Evolutionary conservation across 495 filamentous ascomycete genomes (phyloP).

Genomic region (Penicillium angulare): DNA sequence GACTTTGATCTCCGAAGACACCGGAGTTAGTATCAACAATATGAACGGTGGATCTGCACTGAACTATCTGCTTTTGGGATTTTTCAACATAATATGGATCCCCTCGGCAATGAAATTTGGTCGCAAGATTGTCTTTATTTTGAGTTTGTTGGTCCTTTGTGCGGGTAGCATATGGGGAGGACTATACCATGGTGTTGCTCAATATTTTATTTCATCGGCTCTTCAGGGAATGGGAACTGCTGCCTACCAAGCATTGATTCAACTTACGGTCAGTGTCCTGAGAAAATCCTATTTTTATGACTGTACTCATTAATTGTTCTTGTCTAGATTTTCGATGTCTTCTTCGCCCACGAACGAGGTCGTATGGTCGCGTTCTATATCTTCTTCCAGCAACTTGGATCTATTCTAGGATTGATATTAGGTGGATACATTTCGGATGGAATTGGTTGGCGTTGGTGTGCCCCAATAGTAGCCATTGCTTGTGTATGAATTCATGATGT

Average conservation of each 20-base stretch:
- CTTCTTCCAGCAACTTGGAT: slow-evolving; percentile 29
- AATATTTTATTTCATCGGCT: slow-evolving; percentile 25
- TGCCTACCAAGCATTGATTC: slow-evolving; percentile 32
- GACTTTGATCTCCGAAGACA: slow-evolving; percentile 29
- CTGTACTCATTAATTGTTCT: neutral
- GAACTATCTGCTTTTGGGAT: slow-evolving; percentile 34
- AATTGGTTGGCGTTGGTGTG: slow-evolving; percentile 36
- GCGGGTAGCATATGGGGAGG: slow-evolving; percentile 26
- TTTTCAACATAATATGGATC: slow-evolving; percentile 37
- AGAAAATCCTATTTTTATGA: neutral
- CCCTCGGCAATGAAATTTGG: slow-evolving; percentile 34
- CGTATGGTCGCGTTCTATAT: slow-evolving; percentile 28
- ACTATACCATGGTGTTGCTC: slow-evolving; percentile 20
- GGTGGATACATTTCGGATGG: slow-evolving; percentile 30
- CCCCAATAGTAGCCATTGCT: slow-evolving; percentile 32
- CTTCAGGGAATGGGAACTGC: slow-evolving; percentile 29
- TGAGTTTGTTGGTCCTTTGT: slow-evolving; percentile 22
- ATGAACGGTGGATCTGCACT: slow-evolving; percentile 33
- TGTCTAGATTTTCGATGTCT: slow-evolving; percentile 34
- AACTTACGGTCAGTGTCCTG: slow-evolving; percentile 20
- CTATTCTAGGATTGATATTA: slow-evolving; percentile 26
- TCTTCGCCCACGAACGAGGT: slow-evolving; percentile 27
- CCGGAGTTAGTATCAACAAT: slow-evolving; percentile 26
- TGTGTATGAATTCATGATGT: slow-evolving; percentile 19
- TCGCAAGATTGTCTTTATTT: slow-evolving; percentile 31